A percentile compares a stretch with the other conserved stretches of the same genome.
Conservation (phyloP, 495 filamentous ascomycete genomes). For the Neurospora pannonica region DNA sequence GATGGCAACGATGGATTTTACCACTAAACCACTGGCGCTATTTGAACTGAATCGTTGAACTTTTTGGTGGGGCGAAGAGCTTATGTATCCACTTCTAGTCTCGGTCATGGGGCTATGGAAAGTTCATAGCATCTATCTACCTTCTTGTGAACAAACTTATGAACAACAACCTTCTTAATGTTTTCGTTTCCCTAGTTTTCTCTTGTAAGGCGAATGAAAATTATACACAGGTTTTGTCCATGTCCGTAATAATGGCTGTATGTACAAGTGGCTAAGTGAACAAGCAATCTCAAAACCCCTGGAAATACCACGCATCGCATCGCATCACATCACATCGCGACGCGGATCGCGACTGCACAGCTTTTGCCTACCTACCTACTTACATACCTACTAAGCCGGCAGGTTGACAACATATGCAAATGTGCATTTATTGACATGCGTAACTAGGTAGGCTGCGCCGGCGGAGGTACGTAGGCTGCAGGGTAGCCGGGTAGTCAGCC, state of each 20-base stretch:
- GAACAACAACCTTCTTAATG: no score
- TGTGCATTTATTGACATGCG: background rate
- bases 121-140: no score
- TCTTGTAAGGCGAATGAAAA: no score
- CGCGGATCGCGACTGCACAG: background rate
- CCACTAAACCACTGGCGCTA: background rate
- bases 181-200: no score
- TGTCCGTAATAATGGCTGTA: no score
- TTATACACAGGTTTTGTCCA: no score
- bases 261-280: no score
- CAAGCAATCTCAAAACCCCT: no score
- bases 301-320: background rate
- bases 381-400: background rate
- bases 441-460: background rate
- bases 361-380: background rate
- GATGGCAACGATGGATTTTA: background rate
- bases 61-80: accelerated
- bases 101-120: no score
- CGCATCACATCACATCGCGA: background rate
- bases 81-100: background rate
- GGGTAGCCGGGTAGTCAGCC: background rate
- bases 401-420: background rate
- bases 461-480: background rate
- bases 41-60: background rate
- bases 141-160: no score